Conservation (phyloP, 2,329 filamentous ascomycete species). For the Tolypocladium paradoxum region DNA sequence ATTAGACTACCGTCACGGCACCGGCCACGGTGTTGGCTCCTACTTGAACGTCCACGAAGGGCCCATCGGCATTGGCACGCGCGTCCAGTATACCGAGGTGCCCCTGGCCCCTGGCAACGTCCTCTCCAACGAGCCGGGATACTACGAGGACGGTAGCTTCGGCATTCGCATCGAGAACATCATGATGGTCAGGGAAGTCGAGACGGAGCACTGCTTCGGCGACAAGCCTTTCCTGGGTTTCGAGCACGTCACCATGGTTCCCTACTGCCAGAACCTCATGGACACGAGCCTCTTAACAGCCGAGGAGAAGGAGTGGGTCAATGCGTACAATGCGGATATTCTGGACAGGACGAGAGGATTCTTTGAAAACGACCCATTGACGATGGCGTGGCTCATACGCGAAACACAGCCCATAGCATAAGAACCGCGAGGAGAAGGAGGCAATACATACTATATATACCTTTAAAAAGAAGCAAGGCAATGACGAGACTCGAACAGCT, state of each 20-base stretch:
- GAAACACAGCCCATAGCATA: conserved; percentile 60
- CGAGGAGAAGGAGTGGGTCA: conserved; percentile 75
- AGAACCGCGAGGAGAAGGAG: neutral
- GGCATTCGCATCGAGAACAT: conserved; percentile 97
- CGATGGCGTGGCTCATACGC: conserved; percentile 70
- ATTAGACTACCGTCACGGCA: conserved; percentile 91
- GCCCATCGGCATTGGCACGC: conserved; percentile 88
- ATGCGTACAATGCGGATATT: conserved; percentile 74
- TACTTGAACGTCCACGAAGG: conserved; percentile 97
- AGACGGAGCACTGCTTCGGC: conserved; percentile 79
- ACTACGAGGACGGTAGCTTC: conserved; percentile 91
- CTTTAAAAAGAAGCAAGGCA: neutral
- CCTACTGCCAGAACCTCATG: conserved; percentile 83
- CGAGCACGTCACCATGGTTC: conserved; percentile 95
- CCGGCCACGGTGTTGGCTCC: conserved; percentile 89
- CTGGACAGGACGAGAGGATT: conserved; percentile 68
- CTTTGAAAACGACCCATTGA: conserved; percentile 62
- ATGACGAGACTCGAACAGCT: neutral
- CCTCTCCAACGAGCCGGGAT: conserved; percentile 90
- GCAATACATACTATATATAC: neutral
- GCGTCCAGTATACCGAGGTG: conserved; percentile 85
- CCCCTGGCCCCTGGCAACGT: conserved; percentile 86
- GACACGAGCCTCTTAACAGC: conserved; percentile 61
- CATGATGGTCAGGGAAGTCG: conserved; percentile 78
- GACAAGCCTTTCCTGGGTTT: conserved; percentile 93